A percentile compares a stretch with the other conserved stretches of the same genome.
These are phyloP conservation scores for Pestalotiopsis sp. DNA, from an alignment of 2,329 filamentous ascomycete species.

Conservation along the genomic window DNA sequence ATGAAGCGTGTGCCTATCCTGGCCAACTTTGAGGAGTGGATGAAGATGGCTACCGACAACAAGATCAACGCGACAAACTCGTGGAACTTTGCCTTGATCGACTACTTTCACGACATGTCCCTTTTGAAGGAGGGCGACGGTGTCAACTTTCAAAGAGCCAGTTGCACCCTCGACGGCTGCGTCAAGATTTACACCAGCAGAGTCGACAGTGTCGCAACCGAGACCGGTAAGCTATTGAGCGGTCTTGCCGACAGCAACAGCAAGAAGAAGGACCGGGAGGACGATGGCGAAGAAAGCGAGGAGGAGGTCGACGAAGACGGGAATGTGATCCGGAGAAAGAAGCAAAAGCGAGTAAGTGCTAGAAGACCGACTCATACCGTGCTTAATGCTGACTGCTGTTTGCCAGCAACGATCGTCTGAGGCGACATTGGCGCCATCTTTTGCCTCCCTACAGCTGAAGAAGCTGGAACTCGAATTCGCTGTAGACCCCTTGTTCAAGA, in stretches of 20 bases:
- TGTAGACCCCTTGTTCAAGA: conserved; percentile 98
- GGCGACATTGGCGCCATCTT: conserved; percentile 88
- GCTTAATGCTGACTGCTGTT: not conserved
- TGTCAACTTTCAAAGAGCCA: conserved; percentile 98
- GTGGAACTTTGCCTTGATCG: conserved; percentile 99
- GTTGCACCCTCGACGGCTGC: conserved; percentile 94
- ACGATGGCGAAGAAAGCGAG: conserved; percentile 70
- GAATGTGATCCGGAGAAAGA: conserved; percentile 59
- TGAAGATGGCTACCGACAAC: conserved; percentile 99
- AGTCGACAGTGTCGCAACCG: conserved; percentile 96
- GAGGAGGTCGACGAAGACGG: conserved; percentile 66
- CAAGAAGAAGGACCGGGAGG: conserved; percentile 70
- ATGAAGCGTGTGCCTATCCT: conserved; percentile 96
- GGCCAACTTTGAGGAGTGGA: conserved; percentile 99
- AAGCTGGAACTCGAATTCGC: conserved; percentile 97
- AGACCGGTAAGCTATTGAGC: conserved; percentile 93
- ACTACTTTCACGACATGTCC: conserved; percentile 99
- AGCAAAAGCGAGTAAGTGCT: conserved; percentile 72
- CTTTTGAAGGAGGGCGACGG: conserved; percentile 93
- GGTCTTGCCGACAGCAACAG: conserved; percentile 87
- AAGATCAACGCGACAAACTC: conserved; percentile 98
- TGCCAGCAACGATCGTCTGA: conserved; percentile 78
- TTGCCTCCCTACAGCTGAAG: conserved; percentile 87
- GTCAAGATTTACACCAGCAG: conserved; percentile 99
- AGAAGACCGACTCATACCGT: conserved; percentile 20